Percentiles rank a stretch among this genome's conserved stretches.
Evolutionary conservation across 306 rosid species (phyloP).

Genomic region (Quercus cerris): DNA sequence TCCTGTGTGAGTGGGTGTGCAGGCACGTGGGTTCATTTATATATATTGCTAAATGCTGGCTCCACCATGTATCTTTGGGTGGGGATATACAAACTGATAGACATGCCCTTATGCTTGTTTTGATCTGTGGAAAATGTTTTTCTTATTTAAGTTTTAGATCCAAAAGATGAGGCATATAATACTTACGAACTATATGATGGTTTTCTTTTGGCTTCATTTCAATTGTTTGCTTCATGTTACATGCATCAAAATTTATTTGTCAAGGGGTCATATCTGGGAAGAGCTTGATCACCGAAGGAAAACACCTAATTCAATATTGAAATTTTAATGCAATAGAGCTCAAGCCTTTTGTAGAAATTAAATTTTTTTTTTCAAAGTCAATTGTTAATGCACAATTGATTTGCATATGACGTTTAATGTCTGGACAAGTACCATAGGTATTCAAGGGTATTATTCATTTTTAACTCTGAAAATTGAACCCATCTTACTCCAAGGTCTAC

Average conservation of each 20-base stretch:
- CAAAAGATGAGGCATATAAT: neutral
- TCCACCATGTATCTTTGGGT: neutral
- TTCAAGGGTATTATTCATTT: no score
- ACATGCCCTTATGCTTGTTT: neutral
- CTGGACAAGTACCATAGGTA: neutral
- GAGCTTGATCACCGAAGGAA: neutral
- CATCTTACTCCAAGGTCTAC: no score
- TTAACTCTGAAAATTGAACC: no score
- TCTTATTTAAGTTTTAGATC: neutral
- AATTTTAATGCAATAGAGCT: neutral
- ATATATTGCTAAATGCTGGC: neutral
- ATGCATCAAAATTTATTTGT: neutral
- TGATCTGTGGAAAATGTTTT: neutral
- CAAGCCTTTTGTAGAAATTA: neutral
- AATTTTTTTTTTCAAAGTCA: neutral
- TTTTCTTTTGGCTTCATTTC: neutral
- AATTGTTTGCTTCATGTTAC: neutral
- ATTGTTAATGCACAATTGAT: neutral
- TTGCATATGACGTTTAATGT: neutral
- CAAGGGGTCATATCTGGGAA: no score
- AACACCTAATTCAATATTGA: neutral
- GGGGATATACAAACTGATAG: neutral
- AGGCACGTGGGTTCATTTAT: neutral
- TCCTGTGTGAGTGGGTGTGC: neutral
- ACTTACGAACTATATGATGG: neutral